A percentile compares a stretch with the other conserved stretches of the same genome.
These are phyloP conservation scores for Ascochyta rabiei DNA, from an alignment of 2,329 filamentous ascomycete genomes.

Conservation along the genomic window DNA sequence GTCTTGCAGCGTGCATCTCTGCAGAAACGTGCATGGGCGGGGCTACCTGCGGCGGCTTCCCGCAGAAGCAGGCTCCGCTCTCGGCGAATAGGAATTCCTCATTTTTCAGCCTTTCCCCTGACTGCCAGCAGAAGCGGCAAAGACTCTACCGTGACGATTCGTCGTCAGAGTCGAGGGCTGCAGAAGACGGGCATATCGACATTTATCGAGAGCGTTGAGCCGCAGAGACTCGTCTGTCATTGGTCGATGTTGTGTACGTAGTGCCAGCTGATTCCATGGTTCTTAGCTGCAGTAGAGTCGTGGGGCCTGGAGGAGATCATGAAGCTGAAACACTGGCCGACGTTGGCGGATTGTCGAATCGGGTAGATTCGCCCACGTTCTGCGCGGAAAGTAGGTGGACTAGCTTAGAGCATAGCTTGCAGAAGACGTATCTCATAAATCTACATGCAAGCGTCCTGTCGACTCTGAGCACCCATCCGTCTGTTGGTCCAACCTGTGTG, in stretches of 20 bases:
- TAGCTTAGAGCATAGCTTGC: neutral
- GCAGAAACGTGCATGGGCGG: constrained; percentile 35
- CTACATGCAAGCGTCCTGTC: neutral
- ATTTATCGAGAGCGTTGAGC: neutral
- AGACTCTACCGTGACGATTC: constrained; percentile 19
- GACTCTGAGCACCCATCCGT: neutral
- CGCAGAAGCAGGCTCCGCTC: constrained; percentile 27
- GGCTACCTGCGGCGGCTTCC: constrained; percentile 21
- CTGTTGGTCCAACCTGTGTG: constrained; percentile 7
- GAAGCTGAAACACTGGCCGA: constrained; percentile 29
- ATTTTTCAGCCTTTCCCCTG: constrained; percentile 24
- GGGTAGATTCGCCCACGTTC: constrained; percentile 19
- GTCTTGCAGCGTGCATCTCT: constrained; percentile 36
- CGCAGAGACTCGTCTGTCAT: neutral
- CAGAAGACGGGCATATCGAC: constrained; percentile 1
- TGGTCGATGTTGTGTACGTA: neutral
- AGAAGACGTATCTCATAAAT: neutral
- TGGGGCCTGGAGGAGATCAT: constrained; percentile 15
- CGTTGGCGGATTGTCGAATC: constrained; percentile 16
- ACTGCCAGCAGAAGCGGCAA: constrained; percentile 14
- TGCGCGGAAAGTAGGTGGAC: too few relatives aligned
- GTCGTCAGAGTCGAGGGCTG: constrained; percentile 16
- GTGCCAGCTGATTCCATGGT: constrained; percentile 9
- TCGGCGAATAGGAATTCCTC: constrained; percentile 28
- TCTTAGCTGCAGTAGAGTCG: constrained; percentile 14